phyloP scores from a whole-genome alignment of 768 basidiomycete species.

The Boletus eberwhitei region DNA sequence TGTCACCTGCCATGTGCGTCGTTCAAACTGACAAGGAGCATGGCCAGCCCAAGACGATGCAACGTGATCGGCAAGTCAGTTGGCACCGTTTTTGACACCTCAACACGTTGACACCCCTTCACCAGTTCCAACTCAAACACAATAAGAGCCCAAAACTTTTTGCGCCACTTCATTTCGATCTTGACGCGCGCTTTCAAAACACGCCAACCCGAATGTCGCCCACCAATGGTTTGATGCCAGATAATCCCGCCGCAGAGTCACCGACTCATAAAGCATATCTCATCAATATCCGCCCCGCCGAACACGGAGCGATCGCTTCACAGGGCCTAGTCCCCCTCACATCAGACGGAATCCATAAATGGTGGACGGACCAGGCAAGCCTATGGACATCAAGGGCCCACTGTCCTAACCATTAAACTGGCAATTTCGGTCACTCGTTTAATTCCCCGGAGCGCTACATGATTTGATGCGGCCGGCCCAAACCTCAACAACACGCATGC shows the following conservation, averaged over 20 bases:
- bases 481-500: conserved; percentile 18
- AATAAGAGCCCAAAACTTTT: conserved; percentile 4
- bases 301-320: conserved; percentile 16
- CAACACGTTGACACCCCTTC: conserved; percentile 2
- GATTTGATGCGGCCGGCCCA: conserved; percentile 19
- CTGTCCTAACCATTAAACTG: conserved; percentile 8
- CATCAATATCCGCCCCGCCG: conserved; percentile 17
- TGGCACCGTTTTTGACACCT: conserved; percentile 9
- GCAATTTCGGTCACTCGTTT: conserved; percentile 5
- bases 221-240: conserved; percentile 1
- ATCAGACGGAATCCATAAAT: conserved; percentile 3
- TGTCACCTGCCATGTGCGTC: conserved; percentile 12
- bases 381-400: conserved; percentile 7
- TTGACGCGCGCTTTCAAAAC: conserved; percentile 17
- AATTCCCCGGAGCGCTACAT: conserved; percentile 24
- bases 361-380: not conserved
- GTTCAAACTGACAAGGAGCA: conserved; percentile 2
- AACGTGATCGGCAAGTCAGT: conserved; percentile 6
- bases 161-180: conserved; percentile 17
- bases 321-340: not conserved
- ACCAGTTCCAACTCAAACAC: not conserved
- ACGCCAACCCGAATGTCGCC: conserved; percentile 8
- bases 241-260: conserved; percentile 23
- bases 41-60: not conserved
- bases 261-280: conserved; percentile 12